Evolutionary conservation across 805 yeast species (phyloP).

Genomic region (Saccharomycopsis synnaedendra): DNA sequence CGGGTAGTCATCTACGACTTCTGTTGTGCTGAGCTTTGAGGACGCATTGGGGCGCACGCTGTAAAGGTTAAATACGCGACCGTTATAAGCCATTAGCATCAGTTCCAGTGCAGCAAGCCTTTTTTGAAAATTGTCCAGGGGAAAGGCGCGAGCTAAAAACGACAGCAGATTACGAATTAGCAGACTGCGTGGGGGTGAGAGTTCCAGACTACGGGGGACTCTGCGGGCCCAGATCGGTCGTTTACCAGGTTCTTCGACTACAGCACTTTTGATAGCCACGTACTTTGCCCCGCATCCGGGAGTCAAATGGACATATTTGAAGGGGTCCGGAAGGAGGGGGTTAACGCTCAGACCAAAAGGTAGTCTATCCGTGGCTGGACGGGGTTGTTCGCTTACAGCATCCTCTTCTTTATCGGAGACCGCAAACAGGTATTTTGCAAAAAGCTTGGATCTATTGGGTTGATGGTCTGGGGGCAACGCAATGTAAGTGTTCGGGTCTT

Average conservation of each 20-base stretch:
- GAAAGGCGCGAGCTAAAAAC: slow-evolving; percentile 24
- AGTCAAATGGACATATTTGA: slow-evolving; percentile 37
- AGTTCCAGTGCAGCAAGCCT: slow-evolving; percentile 21
- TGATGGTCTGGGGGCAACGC: slow-evolving; percentile 15
- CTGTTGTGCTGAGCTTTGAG: slow-evolving; percentile 26
- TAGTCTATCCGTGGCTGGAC: slow-evolving; percentile 19
- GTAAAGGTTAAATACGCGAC: slow-evolving; percentile 33
- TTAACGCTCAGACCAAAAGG: slow-evolving; percentile 43
- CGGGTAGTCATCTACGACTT: slow-evolving; percentile 33
- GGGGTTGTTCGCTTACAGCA: neutral
- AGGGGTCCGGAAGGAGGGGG: slow-evolving; percentile 42
- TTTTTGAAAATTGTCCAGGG: slow-evolving; percentile 23
- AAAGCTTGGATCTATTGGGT: slow-evolving; percentile 16
- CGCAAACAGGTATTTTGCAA: slow-evolving; percentile 14
- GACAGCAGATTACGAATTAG: slow-evolving; percentile 24
- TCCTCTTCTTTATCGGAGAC: neutral
- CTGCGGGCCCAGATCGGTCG: neutral
- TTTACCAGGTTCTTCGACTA: neutral
- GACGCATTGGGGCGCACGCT: slow-evolving; percentile 3
- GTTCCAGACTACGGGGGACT: neutral
- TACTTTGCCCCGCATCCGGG: slow-evolving; percentile 35
- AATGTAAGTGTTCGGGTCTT: slow-evolving; percentile 16
- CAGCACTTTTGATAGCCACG: neutral
- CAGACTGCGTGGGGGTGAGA: slow-evolving; percentile 23
- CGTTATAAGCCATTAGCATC: slow-evolving; percentile 35